These are phyloP conservation scores for Kondoa malvinella DNA, from an alignment of 768 basidiomycete species.

Conservation along the genomic window DNA sequence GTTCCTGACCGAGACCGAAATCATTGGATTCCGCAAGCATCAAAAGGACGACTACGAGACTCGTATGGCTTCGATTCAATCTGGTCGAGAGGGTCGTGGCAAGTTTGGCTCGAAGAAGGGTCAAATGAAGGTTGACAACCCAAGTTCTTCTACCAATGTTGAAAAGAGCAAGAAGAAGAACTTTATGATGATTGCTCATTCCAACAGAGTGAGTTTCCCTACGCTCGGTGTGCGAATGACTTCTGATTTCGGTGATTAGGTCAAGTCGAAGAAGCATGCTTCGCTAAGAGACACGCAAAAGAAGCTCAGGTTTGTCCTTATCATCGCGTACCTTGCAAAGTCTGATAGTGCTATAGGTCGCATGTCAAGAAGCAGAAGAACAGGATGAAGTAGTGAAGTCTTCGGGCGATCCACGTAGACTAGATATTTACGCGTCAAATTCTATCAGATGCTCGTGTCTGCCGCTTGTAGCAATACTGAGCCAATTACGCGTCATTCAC, in stretches of 20 bases:
- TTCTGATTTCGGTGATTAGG: not conserved
- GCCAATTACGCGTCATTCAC: no score
- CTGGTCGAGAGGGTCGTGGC: conserved; percentile 83
- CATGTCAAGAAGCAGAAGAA: conserved; percentile 10
- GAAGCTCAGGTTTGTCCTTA: conserved; percentile 15
- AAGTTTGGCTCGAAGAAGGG: conserved; percentile 15
- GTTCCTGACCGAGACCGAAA: conserved; percentile 78
- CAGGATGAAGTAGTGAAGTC: conserved; percentile 2
- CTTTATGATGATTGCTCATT: conserved; percentile 9
- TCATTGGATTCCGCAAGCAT: conserved; percentile 85
- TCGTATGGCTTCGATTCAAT: conserved; percentile 73
- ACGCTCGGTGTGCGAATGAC: not conserved
- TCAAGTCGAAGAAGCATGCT: not conserved
- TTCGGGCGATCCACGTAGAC: not conserved
- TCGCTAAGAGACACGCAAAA: conserved; percentile 21
- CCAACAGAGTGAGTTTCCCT: not conserved
- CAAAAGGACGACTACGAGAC: conserved; percentile 83
- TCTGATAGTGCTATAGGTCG: not conserved
- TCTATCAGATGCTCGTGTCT: no score
- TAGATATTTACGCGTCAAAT: no score
- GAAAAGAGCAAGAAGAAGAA: conserved; percentile 59
- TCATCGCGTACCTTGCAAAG: not conserved
- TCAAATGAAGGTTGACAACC: conserved; percentile 14
- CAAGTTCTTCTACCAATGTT: conserved; percentile 73
- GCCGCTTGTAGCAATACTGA: no score